phyloP scores from a whole-genome alignment of 2,329 filamentous ascomycete species.

The Cyclaneusma minus region DNA sequence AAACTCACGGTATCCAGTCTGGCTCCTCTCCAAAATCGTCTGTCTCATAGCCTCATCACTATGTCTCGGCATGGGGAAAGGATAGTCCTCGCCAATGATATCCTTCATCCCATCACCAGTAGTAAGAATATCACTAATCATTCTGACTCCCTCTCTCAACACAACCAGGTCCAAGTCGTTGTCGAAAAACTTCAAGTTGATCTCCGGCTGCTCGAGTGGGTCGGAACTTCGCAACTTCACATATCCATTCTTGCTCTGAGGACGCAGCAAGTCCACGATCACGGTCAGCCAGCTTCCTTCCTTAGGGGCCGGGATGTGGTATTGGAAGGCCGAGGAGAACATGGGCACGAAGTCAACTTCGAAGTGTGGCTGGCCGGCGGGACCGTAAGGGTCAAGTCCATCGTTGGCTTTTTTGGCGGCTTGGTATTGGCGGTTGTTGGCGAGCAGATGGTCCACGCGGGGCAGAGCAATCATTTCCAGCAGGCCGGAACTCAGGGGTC shows the following conservation, averaged over 20 bases:
- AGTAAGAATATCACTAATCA: conserved; percentile 38
- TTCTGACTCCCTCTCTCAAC: conserved; percentile 40
- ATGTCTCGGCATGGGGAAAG: conserved; percentile 41
- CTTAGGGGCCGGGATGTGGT: conserved; percentile 26
- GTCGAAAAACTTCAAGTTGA: conserved; percentile 27
- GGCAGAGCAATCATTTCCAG: conserved; percentile 39
- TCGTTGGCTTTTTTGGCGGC: conserved; percentile 24
- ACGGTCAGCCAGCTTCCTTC: conserved; percentile 38
- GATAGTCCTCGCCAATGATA: conserved; percentile 36
- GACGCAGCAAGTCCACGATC: conserved; percentile 34
- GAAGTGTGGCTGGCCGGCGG: conserved; percentile 41
- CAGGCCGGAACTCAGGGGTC: conserved; percentile 23
- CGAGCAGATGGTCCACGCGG: conserved; percentile 36
- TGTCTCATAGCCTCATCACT: conserved; percentile 39
- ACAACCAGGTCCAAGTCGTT: conserved; percentile 35
- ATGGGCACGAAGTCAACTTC: conserved; percentile 46
- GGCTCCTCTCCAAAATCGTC: conserved; percentile 38
- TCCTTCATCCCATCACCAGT: conserved; percentile 41
- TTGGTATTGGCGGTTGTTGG: conserved; percentile 30
- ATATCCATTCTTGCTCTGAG: conserved; percentile 25
- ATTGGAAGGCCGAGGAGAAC: conserved; percentile 34
- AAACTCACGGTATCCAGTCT: conserved; percentile 35
- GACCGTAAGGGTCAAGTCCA: conserved; percentile 35
- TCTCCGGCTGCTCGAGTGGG: conserved; percentile 21
- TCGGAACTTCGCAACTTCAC: conserved; percentile 25